These are phyloP conservation scores for Tuctoria greenei DNA, from an alignment of 176 grass and related monocot species.

Conservation along the genomic window DNA sequence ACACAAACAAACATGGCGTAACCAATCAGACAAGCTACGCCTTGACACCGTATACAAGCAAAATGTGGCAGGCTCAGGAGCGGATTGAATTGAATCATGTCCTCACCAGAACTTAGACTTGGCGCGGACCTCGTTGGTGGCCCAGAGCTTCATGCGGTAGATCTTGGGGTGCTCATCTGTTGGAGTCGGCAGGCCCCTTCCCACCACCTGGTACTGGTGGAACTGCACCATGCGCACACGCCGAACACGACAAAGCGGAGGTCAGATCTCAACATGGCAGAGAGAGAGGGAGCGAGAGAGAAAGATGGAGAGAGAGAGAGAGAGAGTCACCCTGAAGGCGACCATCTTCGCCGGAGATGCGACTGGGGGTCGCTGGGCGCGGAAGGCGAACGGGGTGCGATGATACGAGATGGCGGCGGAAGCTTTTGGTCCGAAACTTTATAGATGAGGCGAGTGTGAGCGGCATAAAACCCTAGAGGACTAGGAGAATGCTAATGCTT, in stretches of 20 bases:
- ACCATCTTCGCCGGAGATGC: conserved; percentile 47
- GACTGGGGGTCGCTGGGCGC: background rate
- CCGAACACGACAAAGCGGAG: background rate
- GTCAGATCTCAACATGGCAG: background rate
- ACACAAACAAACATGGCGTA: background rate
- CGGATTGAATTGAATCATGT: background rate
- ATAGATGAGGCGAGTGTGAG: conserved; percentile 4
- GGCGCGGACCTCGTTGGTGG: conserved; percentile 75
- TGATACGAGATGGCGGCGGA: background rate
- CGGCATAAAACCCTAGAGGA: conserved; percentile 32
- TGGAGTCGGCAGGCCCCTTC: conserved; percentile 56
- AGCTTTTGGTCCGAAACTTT: conserved; percentile 12
- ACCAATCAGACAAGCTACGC: background rate
- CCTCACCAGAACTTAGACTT: conserved; percentile 71
- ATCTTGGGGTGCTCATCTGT: conserved; percentile 74
- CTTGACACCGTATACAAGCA: background rate
- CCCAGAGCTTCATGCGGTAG: conserved; percentile 84
- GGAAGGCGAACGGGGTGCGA: background rate
- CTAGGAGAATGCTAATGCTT: background rate
- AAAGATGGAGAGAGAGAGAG: too few species aligned
- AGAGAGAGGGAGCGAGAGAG: background rate
- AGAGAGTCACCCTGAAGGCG: conserved; percentile 47
- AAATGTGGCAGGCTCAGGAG: background rate
- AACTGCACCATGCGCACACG: conserved; percentile 43
- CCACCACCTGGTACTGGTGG: conserved; percentile 79